phyloP scores from a whole-genome alignment of 495 filamentous ascomycete genomes.

The Polyplosphaeria fusca region DNA sequence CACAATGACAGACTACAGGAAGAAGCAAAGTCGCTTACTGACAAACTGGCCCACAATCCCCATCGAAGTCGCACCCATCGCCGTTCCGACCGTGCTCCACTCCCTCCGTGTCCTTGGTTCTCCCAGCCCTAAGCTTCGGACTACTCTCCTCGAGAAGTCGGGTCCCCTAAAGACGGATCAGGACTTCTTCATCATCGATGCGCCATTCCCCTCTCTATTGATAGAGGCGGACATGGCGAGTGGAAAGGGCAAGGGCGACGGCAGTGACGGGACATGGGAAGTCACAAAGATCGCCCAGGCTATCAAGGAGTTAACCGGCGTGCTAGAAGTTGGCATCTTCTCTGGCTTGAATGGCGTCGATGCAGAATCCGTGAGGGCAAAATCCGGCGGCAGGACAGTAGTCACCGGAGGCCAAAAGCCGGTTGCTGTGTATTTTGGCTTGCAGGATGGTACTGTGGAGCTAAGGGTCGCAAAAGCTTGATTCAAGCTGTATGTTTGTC shows the following conservation, averaged over 20 bases:
- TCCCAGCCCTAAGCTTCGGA: conserved; percentile 62
- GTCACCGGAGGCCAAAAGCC: conserved; percentile 76
- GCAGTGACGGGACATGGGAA: conserved; percentile 57
- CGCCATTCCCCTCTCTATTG: conserved; percentile 71
- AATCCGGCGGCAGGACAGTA: conserved; percentile 35
- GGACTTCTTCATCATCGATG: conserved; percentile 88
- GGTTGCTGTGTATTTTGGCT: conserved; percentile 90
- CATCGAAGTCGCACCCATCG: conserved; percentile 86
- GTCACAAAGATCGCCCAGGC: conserved; percentile 66
- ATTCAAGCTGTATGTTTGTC: no score
- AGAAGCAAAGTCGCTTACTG: conserved; percentile 73
- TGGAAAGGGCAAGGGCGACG: conserved; percentile 40
- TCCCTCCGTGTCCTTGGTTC: conserved; percentile 70
- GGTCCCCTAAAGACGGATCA: conserved; percentile 91
- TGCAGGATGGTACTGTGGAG: conserved; percentile 63
- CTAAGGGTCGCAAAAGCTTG: conserved; percentile 31
- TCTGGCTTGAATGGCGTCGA: conserved; percentile 69
- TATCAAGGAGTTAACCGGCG: conserved; percentile 80
- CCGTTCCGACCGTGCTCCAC: conserved; percentile 65
- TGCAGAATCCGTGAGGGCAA: conserved; percentile 53
- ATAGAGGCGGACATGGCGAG: conserved; percentile 55
- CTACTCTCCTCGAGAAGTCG: conserved; percentile 64
- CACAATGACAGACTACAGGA: conserved; percentile 69
- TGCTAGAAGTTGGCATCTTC: conserved; percentile 91
- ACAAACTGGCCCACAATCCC: conserved; percentile 81